Evolutionary conservation across 2,329 filamentous ascomycete species (phyloP), one percentile per base, ranked within the genome.

Genomic region (Penicillium concentricum): DNA sequence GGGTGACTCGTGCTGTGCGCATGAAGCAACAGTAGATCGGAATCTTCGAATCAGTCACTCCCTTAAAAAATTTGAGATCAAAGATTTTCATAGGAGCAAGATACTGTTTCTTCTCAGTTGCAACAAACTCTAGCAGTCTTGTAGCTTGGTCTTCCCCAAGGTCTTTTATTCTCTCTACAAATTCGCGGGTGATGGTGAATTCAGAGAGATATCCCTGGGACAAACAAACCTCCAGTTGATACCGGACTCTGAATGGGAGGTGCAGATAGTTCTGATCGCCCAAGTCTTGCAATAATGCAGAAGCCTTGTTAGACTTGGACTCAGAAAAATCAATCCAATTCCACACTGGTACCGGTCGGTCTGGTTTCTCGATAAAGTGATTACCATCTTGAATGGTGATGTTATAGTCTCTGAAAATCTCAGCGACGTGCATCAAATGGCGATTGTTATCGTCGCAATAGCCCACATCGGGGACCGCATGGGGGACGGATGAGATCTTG

Each of bases 191-290:
- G 43, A 97, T 82, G 45, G 83, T 89, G 69, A 91, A 84, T 71
- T 97, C 93, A 51, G 87, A 88, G 13, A 99, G 76, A 24, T 86
- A 80, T 0, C 87, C 86, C 28, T 88, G 84, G 0, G 92, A 96
- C n/a, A 97, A 81, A 69, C 93, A 97, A 0, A 91, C 92, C 72
- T 99, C 93, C 0, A 99, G 82, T 70, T 96, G 92, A 69, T 97
- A 99, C 16, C 91, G 84, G 1, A 96, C 84, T 0, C 85, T 76
- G 59, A 92, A 97, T 0, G 84, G 77, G 4, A 93, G 78, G 53
- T 74, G 62, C 30, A 78, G 65, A 60, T 75, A 72, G 10, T 61
- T 64, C 22, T 70, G 60, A 22, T 72, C 58, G 62, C 64, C 62
- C 37, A 77, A 61, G 28, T 74, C 74, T 24, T 77, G 66, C 57